These are phyloP conservation scores for Aspergillus saccharolyticus DNA, from an alignment of 495 filamentous ascomycete species.

Conservation along the genomic window DNA sequence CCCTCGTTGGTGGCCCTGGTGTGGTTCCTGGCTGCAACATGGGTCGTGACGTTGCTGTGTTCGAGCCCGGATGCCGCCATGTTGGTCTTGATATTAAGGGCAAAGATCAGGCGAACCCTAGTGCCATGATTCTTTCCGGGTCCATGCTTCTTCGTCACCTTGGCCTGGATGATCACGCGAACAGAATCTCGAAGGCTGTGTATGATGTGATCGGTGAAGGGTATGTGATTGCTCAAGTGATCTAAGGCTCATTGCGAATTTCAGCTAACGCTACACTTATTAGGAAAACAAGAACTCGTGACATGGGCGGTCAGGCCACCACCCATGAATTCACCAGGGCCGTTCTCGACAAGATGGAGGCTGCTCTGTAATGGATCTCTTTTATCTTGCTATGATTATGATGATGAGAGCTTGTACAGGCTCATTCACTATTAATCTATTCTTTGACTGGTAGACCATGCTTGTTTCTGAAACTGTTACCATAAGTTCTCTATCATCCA, in stretches of 20 bases:
- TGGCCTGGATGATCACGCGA: constrained; percentile 94
- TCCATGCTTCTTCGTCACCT: constrained; percentile 96
- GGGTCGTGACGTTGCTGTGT: constrained; percentile 96
- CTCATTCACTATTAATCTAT: constrained; percentile 8
- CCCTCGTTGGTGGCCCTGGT: constrained; percentile 95
- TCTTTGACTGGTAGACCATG: constrained; percentile 7
- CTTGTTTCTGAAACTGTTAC: constrained; percentile 16
- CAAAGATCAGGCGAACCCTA: constrained; percentile 98
- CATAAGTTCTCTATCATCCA: constrained; percentile 31
- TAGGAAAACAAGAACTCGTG: constrained; percentile 78
- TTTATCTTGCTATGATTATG: constrained; percentile 21
- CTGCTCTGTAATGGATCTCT: constrained; percentile 35
- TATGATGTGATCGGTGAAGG: constrained; percentile 94
- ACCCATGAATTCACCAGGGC: constrained; percentile 95
- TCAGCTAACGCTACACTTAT: constrained; percentile 17
- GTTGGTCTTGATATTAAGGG: constrained; percentile 99
- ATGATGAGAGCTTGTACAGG: constrained; percentile 19
- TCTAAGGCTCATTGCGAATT: constrained; percentile 22
- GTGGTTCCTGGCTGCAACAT: constrained; percentile 99
- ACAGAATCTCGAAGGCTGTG: constrained; percentile 94
- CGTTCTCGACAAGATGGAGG: constrained; percentile 90
- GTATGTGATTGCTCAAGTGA: constrained; percentile 53
- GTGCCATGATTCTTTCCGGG: constrained; percentile 87
- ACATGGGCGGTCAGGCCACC: constrained; percentile 87
- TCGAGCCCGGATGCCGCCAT: constrained; percentile 97